phyloP scores from a whole-genome alignment of 345 rosid genomes.

The Turnera subulata region DNA sequence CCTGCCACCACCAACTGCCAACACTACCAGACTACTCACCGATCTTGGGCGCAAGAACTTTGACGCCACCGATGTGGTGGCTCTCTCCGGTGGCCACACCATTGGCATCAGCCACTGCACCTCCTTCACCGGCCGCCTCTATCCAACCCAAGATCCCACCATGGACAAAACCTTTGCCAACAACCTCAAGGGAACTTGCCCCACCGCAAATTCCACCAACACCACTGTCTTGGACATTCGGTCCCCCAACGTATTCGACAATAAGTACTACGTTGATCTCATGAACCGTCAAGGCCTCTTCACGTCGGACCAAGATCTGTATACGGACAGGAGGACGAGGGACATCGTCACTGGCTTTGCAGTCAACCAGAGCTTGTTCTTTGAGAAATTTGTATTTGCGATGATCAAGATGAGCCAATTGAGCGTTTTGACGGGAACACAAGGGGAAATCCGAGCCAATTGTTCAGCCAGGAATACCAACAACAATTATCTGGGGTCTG shows the following conservation, averaged over 20 bases:
- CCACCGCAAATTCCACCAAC: conserved; percentile 34
- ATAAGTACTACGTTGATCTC: conserved; percentile 72
- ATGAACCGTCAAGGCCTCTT: conserved; percentile 80
- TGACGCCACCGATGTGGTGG: conserved; percentile 64
- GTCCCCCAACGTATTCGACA: conserved; percentile 67
- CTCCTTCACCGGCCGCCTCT: conserved; percentile 55
- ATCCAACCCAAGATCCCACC: conserved; percentile 69
- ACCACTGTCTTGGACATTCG: conserved; percentile 54
- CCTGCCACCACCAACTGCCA: conserved; percentile 49
- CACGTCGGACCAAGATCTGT: conserved; percentile 85
- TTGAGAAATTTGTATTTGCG: conserved; percentile 46
- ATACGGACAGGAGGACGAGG: conserved; percentile 50
- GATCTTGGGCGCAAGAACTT: conserved; percentile 43
- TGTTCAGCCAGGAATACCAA: conserved; percentile 59
- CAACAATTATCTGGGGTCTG: conserved; percentile 30
- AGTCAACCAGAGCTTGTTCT: conserved; percentile 47
- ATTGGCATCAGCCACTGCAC: conserved; percentile 65
- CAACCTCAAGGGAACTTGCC: conserved; percentile 51
- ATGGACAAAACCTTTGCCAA: conserved; percentile 67
- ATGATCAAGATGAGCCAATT: conserved; percentile 83
- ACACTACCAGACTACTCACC: conserved; percentile 37
- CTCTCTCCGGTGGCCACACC: conserved; percentile 93
- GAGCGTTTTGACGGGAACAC: conserved; percentile 48
- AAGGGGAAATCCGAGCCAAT: conserved; percentile 70
- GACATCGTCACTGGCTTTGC: conserved; percentile 62